A percentile compares a stretch with the other conserved stretches of the same genome.
phyloP scores from a whole-genome alignment of 768 basidiomycete species.

The Collybia nuda region DNA sequence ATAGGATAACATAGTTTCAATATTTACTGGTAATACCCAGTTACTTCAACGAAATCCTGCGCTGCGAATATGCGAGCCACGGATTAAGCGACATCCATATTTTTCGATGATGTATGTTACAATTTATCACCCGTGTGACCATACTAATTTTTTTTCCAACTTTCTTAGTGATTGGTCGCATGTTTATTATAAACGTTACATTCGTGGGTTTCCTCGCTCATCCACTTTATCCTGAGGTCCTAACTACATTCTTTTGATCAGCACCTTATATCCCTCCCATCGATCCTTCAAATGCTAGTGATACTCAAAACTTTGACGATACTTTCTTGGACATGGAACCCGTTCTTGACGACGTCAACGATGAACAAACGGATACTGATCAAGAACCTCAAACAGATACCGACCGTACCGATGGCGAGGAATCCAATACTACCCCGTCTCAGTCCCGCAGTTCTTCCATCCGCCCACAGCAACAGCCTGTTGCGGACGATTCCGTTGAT shows the following conservation, averaged over 20 bases:
- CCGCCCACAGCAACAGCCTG: conserved; percentile 33
- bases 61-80: conserved; percentile 87
- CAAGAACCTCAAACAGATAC: conserved; percentile 70
- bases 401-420: conserved; percentile 73
- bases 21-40: conserved; percentile 35
- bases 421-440: conserved; percentile 75
- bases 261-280: conserved; percentile 93
- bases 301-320: conserved; percentile 98
- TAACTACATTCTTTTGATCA: conserved; percentile 24
- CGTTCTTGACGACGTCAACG: conserved; percentile 76
- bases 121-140: background rate
- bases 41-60: conserved; percentile 92
- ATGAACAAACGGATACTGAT: conserved; percentile 66
- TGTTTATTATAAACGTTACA: conserved; percentile 93
- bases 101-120: conserved; percentile 85
- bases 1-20: conserved; percentile 8
- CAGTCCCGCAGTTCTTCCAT: conserved; percentile 79
- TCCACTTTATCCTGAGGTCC: conserved; percentile 2
- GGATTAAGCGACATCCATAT: conserved; percentile 93
- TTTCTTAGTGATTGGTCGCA: conserved; percentile 82
- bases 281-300: conserved; percentile 87
- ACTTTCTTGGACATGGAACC: conserved; percentile 96
- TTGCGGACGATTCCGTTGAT: conserved; percentile 58
- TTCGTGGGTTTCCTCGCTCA: conserved; percentile 54
- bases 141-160: conserved; percentile 9